phyloP scores from a whole-genome alignment of 2,329 filamentous ascomycete species.

The Claviceps sp. region DNA sequence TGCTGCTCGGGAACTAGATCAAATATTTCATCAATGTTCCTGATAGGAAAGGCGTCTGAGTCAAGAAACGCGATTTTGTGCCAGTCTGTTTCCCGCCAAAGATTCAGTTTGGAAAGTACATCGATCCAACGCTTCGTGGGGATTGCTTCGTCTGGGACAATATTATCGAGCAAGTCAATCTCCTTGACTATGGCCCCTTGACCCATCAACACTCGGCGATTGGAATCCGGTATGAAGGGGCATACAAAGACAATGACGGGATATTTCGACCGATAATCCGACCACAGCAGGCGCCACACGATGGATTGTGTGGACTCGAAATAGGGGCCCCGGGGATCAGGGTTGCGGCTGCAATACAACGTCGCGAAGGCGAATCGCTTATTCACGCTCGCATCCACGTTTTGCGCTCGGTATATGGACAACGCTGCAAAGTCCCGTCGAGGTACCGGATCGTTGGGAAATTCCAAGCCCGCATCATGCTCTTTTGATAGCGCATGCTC shows the following conservation, averaged over 20 bases:
- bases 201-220: background rate
- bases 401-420: slow-evolving; percentile 1
- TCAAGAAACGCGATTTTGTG: slow-evolving; percentile 2
- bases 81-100: slow-evolving; percentile 2
- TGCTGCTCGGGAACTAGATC: background rate
- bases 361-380: background rate
- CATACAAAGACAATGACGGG: slow-evolving; percentile 2
- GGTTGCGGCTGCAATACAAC: slow-evolving; percentile 1
- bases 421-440: background rate
- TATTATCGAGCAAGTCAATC: background rate
- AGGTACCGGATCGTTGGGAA: slow-evolving; percentile 1
- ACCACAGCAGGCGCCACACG: slow-evolving; percentile 2
- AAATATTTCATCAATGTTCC: slow-evolving; percentile 1
- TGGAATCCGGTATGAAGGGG: background rate
- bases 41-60: slow-evolving; percentile 1
- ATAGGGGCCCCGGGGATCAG: background rate
- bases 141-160: background rate
- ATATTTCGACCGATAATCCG: background rate
- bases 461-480: slow-evolving; percentile 1
- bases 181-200: slow-evolving; percentile 2
- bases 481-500: background rate
- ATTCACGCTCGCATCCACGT: background rate
- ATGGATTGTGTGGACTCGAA: slow-evolving; percentile 1
- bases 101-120: slow-evolving; percentile 1
- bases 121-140: slow-evolving; percentile 3